These are phyloP conservation scores for Cercospora berteroae DNA, from an alignment of 2,329 filamentous ascomycete species.

Conservation along the genomic window DNA sequence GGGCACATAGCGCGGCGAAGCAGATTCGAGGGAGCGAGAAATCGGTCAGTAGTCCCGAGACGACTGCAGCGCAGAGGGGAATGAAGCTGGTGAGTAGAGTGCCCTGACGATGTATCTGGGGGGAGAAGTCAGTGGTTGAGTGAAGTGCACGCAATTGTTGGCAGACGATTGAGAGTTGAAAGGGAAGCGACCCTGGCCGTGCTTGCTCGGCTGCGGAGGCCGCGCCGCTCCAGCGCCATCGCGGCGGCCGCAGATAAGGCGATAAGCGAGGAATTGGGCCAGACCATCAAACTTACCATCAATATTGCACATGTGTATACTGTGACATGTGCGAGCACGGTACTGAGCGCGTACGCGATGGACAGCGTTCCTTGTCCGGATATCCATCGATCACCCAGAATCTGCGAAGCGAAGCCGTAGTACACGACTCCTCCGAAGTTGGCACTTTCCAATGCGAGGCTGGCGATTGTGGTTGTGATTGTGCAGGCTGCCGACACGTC, in stretches of 20 bases:
- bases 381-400: constrained; percentile 27
- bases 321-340: constrained; percentile 27
- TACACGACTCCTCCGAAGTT: constrained; percentile 31
- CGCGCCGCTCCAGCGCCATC: background rate
- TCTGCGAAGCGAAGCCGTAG: constrained; percentile 25
- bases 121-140: background rate
- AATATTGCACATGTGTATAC: constrained; percentile 29
- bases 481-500: constrained; percentile 35
- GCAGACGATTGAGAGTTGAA: background rate
- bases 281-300: constrained; percentile 33
- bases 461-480: constrained; percentile 28
- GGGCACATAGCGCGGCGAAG: constrained; percentile 34
- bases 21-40: constrained; percentile 35
- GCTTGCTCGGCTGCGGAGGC: constrained; percentile 4
- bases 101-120: constrained; percentile 31
- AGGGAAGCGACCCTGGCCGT: constrained; percentile 8
- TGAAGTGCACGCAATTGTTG: constrained; percentile 4
- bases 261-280: background rate
- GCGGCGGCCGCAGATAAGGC: background rate
- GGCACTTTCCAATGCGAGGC: constrained; percentile 31
- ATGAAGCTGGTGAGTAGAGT: constrained; percentile 31
- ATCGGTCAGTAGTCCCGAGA: constrained; percentile 30
- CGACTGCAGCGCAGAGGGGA: constrained; percentile 32
- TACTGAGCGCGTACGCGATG: constrained; percentile 23
- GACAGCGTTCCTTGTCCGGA: constrained; percentile 27